Conservation (phyloP, 148 eudicot species). For the Vaccinium macrocarpon region DNA sequence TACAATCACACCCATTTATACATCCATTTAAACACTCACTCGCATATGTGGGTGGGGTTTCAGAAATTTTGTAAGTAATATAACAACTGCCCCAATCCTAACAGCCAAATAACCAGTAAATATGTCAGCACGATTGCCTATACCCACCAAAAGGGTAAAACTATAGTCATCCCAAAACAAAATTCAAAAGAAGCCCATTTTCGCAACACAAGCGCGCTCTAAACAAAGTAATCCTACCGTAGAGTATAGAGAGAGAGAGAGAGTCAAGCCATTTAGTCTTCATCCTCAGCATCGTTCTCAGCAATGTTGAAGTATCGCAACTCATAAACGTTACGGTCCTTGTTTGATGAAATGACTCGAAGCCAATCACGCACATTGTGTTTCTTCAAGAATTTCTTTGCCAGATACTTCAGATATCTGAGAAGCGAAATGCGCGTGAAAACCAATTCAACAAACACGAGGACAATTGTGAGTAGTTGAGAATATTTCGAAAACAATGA, state of each 20-base stretch:
- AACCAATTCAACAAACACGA: neutral
- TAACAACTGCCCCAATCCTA: neutral
- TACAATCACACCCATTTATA: no score
- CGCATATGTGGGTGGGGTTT: no score
- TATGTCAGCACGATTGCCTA: neutral
- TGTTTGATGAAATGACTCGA: conserved; percentile 60
- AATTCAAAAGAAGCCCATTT: neutral
- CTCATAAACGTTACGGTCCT: conserved; percentile 53
- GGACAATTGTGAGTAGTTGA: neutral
- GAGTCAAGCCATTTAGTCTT: neutral
- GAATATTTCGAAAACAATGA: neutral
- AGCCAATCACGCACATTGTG: conserved; percentile 68
- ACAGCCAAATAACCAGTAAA: neutral
- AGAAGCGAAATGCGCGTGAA: neutral
- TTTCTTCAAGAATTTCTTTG: conserved; percentile 64
- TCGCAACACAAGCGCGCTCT: neutral
- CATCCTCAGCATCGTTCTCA: conserved; percentile 59
- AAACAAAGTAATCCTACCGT: neutral
- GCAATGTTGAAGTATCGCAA: conserved; percentile 67
- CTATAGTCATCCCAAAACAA: neutral
- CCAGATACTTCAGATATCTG: conserved; percentile 62
- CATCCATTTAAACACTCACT: no score
- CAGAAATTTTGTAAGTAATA: no score
- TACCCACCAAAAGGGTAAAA: neutral
- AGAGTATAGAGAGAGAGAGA: no score